These are phyloP conservation scores for Elaeis guineensis DNA, from an alignment of 176 grass and related monocot genomes.

Conservation along the genomic window DNA sequence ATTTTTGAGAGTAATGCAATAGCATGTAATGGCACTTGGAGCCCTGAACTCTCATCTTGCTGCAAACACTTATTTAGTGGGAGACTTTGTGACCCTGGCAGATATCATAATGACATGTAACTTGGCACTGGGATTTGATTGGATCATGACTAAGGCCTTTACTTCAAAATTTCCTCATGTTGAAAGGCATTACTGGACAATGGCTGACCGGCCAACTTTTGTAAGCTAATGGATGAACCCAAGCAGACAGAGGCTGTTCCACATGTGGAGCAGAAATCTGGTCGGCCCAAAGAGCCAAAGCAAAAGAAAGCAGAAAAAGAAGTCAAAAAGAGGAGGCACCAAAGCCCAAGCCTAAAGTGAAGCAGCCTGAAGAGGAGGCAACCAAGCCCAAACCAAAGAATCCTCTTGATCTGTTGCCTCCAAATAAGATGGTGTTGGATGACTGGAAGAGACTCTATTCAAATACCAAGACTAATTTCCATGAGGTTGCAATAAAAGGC, in stretches of 20 bases:
- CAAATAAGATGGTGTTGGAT: slow-evolving; percentile 80
- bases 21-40: slow-evolving; percentile 15
- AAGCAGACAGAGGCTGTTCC: slow-evolving; percentile 57
- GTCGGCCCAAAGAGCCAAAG: slow-evolving; percentile 55
- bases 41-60: slow-evolving; percentile 61
- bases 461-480: slow-evolving; percentile 84
- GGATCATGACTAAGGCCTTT: slow-evolving; percentile 59
- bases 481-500: slow-evolving; percentile 85
- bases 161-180: slow-evolving; percentile 70
- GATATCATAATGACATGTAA: slow-evolving; percentile 82
- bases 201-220: slow-evolving; percentile 68
- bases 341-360: slow-evolving; percentile 33
- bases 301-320: slow-evolving; percentile 52
- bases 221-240: slow-evolving; percentile 46
- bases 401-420: slow-evolving; percentile 67
- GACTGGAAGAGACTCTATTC: slow-evolving; percentile 90
- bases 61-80: slow-evolving; percentile 61
- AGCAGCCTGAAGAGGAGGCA: slow-evolving; percentile 54
- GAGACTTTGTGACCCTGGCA: slow-evolving; percentile 60
- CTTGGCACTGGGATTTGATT: slow-evolving; percentile 32
- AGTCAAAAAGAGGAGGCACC: slow-evolving; percentile 34
- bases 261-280: slow-evolving; percentile 30
- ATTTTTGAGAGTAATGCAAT: too few relatives aligned
- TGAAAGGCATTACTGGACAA: slow-evolving; percentile 81
- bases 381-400: slow-evolving; percentile 80